Evolutionary conservation across 2,329 filamentous ascomycete genomes (phyloP).

Genomic region (Paradendryphiella salina): DNA sequence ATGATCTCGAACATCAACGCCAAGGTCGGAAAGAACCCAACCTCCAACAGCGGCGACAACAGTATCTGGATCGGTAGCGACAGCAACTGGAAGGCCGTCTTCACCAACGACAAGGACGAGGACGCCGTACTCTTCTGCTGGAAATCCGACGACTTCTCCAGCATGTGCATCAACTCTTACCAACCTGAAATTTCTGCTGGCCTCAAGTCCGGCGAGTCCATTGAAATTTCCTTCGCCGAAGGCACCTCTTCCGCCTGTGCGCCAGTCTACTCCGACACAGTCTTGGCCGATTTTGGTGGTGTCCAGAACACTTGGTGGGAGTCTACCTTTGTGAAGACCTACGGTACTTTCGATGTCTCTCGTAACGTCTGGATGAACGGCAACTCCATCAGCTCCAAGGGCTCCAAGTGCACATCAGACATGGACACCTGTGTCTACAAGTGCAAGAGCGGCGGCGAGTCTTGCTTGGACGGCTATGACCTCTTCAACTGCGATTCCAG

Average conservation of each 20-base stretch:
- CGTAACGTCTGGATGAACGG: slow-evolving; percentile 53
- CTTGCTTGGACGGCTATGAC: slow-evolving; percentile 47
- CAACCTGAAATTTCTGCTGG: slow-evolving; percentile 47
- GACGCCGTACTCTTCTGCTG: slow-evolving; percentile 46
- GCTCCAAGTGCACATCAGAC: slow-evolving; percentile 49
- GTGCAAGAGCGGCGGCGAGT: slow-evolving; percentile 41
- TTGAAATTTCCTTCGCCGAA: slow-evolving; percentile 47
- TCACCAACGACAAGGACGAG: slow-evolving; percentile 42
- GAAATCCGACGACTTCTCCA: slow-evolving; percentile 39
- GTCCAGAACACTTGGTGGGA: slow-evolving; percentile 53
- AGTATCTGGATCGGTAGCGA: slow-evolving; percentile 45
- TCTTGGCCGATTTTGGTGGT: slow-evolving; percentile 45
- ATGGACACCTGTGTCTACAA: slow-evolving; percentile 51
- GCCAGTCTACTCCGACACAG: slow-evolving; percentile 43
- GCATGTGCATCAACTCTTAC: slow-evolving; percentile 45
- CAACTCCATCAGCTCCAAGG: slow-evolving; percentile 45
- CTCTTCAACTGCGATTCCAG: slow-evolving; percentile 44
- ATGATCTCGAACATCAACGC: slow-evolving; percentile 29
- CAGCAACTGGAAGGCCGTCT: slow-evolving; percentile 41
- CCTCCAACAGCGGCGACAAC: slow-evolving; percentile 30
- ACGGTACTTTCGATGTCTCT: slow-evolving; percentile 50
- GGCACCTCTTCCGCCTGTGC: slow-evolving; percentile 49
- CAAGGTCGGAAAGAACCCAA: slow-evolving; percentile 32
- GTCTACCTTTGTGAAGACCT: slow-evolving; percentile 44
- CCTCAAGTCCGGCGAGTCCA: slow-evolving; percentile 42